Conservation (phyloP, 495 filamentous ascomycete genomes). For the Saxispiralis lemnorum region DNA sequence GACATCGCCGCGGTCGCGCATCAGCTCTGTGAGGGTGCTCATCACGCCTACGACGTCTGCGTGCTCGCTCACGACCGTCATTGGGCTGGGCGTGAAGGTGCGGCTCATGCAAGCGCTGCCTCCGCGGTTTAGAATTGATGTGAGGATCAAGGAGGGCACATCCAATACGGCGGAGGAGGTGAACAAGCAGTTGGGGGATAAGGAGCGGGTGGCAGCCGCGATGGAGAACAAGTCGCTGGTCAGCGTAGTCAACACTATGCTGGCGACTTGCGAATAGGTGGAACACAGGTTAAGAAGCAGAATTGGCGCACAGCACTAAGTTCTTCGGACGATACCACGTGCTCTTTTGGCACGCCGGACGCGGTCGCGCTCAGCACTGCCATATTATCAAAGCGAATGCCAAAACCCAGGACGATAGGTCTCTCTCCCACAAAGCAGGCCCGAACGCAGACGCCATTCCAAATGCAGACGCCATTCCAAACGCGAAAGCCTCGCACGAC, state of each 20-base stretch:
- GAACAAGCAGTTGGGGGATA: constrained; percentile 89
- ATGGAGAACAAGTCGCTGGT: constrained; percentile 84
- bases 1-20: constrained; percentile 23
- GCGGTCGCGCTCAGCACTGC: too few relatives aligned
- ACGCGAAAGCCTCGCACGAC: too few relatives aligned
- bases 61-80: constrained; percentile 88
- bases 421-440: too few relatives aligned
- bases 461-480: too few relatives aligned
- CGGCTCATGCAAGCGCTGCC: constrained; percentile 79
- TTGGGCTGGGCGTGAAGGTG: constrained; percentile 83
- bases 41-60: constrained; percentile 97
- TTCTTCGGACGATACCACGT: too few relatives aligned
- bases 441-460: too few relatives aligned
- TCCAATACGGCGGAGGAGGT: constrained; percentile 87
- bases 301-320: too few relatives aligned
- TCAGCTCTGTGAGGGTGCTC: constrained; percentile 43
- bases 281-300: too few relatives aligned
- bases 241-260: constrained; percentile 80
- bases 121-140: constrained; percentile 81
- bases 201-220: constrained; percentile 87
- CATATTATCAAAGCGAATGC: too few relatives aligned
- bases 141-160: constrained; percentile 87
- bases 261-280: constrained; percentile 51
- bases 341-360: too few relatives aligned
- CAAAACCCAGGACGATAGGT: too few relatives aligned